Conservation (phyloP, 441 rosid genomes). For the Croton laevigatus region DNA sequence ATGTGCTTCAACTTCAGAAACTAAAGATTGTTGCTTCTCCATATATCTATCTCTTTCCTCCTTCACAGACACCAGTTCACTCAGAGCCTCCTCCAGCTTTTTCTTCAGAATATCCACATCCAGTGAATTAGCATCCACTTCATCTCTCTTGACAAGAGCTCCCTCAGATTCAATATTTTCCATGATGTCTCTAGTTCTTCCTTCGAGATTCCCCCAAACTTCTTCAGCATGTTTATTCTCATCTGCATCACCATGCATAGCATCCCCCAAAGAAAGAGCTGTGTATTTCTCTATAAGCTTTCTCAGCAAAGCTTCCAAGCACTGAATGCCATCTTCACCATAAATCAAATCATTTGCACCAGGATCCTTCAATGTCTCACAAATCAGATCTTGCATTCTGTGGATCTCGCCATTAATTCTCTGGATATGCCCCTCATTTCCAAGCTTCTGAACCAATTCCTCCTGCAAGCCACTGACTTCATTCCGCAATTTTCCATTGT, state of each 20-base stretch:
- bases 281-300: constrained; percentile 65
- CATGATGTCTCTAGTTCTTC: constrained; percentile 18
- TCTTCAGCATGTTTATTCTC: constrained; percentile 30
- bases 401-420: constrained; percentile 47
- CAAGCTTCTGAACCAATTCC: constrained; percentile 51
- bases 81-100: constrained; percentile 68
- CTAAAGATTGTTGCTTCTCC: constrained; percentile 60
- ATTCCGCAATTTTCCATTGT: constrained; percentile 54
- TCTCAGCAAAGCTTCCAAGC: constrained; percentile 64
- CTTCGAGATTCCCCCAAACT: constrained; percentile 31
- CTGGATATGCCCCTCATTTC: constrained; percentile 47
- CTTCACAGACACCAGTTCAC: constrained; percentile 50
- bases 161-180: constrained; percentile 34
- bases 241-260: constrained; percentile 32
- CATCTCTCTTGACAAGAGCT: constrained; percentile 41
- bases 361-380: constrained; percentile 60
- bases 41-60: constrained; percentile 71
- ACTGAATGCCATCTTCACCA: constrained; percentile 47
- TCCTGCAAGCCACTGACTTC: constrained; percentile 54
- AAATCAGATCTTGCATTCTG: constrained; percentile 58
- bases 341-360: constrained; percentile 42
- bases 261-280: constrained; percentile 32
- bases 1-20: constrained; percentile 60
- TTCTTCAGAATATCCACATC: constrained; percentile 50
- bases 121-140: constrained; percentile 37